Conservation (phyloP, 805 yeast genomes). For the Sungouiella blattae region DNA sequence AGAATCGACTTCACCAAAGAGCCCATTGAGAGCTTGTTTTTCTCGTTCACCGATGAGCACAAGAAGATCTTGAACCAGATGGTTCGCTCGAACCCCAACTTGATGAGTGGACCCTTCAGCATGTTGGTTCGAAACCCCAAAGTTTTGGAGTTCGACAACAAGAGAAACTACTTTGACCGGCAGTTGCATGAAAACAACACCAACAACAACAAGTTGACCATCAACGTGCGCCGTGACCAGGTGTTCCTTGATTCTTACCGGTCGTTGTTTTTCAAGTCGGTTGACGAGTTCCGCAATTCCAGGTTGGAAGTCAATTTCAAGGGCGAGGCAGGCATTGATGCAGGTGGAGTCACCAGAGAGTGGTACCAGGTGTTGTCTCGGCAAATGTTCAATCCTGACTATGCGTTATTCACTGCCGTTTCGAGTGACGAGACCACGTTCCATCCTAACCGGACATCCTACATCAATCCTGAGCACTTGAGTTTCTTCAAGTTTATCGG, state of each 20-base stretch:
- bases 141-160: slow-evolving; percentile 92
- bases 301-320: slow-evolving; percentile 78
- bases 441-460: slow-evolving; percentile 91
- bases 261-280: slow-evolving; percentile 71
- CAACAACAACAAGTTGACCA: slow-evolving; percentile 46
- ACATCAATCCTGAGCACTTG: slow-evolving; percentile 89
- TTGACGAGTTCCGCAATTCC: slow-evolving; percentile 67
- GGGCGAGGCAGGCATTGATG: slow-evolving; percentile 96
- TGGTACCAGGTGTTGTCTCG: slow-evolving; percentile 94
- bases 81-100: slow-evolving; percentile 85
- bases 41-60: slow-evolving; percentile 84
- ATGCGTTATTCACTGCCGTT: slow-evolving; percentile 87
- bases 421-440: slow-evolving; percentile 90
- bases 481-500: slow-evolving; percentile 95
- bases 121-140: slow-evolving; percentile 83
- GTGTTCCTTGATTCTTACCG: slow-evolving; percentile 90
- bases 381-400: slow-evolving; percentile 95
- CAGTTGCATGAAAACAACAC: slow-evolving; percentile 55
- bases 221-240: slow-evolving; percentile 80
- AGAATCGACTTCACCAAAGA: slow-evolving; percentile 67
- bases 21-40: slow-evolving; percentile 75
- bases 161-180: slow-evolving; percentile 78
- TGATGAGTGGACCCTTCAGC: slow-evolving; percentile 95
- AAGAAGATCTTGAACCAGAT: slow-evolving; percentile 83
- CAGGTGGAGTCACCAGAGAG: slow-evolving; percentile 96